A percentile compares a stretch with the other conserved stretches of the same genome.
phyloP scores from a whole-genome alignment of 495 filamentous ascomycete species.

The Podospora didyma region DNA sequence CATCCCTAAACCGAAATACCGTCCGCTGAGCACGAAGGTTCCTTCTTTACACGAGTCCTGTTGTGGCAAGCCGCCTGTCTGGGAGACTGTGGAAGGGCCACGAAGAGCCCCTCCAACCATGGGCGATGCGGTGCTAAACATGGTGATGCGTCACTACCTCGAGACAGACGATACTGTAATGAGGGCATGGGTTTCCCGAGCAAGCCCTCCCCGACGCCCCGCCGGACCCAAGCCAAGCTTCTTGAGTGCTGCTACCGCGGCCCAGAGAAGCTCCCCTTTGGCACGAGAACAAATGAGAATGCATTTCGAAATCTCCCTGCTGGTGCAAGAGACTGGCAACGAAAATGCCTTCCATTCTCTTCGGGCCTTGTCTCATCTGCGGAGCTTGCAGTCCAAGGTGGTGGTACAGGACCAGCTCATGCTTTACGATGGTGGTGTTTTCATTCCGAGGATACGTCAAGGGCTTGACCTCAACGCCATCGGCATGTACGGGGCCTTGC shows the following conservation, averaged over 20 bases:
- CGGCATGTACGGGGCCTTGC: neutral
- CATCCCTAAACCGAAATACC: too few relatives aligned
- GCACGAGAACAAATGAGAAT: too few relatives aligned
- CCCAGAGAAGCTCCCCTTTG: too few relatives aligned
- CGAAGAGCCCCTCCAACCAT: conserved; percentile 2
- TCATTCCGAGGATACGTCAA: conserved; percentile 1
- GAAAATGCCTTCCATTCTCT: too few relatives aligned
- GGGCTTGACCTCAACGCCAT: neutral
- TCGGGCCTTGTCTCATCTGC: neutral
- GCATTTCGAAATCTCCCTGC: too few relatives aligned
- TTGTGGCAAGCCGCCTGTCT: neutral
- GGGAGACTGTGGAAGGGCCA: neutral
- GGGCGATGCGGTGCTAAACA: conserved; percentile 15
- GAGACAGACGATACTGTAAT: conserved; percentile 21
- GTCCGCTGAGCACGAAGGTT: too few relatives aligned
- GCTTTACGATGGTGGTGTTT: conserved; percentile 19
- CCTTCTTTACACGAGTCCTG: too few relatives aligned
- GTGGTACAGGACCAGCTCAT: neutral
- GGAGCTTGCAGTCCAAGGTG: neutral
- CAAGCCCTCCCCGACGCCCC: neutral
- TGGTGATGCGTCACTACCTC: conserved; percentile 30
- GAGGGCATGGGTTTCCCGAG: conserved; percentile 18
- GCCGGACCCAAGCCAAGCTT: too few relatives aligned
- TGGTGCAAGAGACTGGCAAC: neutral
- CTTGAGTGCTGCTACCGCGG: too few relatives aligned